These are phyloP conservation scores for Chrysanthemum makinoi DNA, from an alignment of 129 eudicot genomes.

Conservation along the genomic window DNA sequence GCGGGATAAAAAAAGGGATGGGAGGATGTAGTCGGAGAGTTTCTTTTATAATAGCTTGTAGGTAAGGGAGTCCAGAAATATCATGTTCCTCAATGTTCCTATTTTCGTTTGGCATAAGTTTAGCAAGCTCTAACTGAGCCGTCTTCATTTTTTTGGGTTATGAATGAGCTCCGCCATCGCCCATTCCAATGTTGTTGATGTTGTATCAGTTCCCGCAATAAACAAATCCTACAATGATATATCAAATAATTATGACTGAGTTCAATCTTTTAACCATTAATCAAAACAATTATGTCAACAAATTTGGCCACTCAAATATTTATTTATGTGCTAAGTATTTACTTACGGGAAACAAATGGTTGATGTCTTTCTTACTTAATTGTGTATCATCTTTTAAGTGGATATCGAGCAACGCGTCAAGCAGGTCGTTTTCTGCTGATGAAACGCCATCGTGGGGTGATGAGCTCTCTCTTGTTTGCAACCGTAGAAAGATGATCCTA, in stretches of 20 bases:
- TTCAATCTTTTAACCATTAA: background rate
- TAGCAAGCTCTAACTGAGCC: constrained; percentile 16
- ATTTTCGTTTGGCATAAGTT: constrained; percentile 13
- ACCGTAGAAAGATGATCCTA: constrained; percentile 20
- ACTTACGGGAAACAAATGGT: constrained; percentile 15
- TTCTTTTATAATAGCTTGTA: constrained; percentile 40
- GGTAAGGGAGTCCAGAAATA: constrained; percentile 35
- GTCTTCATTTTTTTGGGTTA: constrained; percentile 17
- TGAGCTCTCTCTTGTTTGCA: constrained; percentile 9
- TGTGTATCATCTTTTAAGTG: background rate
- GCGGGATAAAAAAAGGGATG: constrained; percentile 37
- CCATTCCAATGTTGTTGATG: constrained; percentile 40
- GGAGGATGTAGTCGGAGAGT: constrained; percentile 45
- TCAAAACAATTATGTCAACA: background rate
- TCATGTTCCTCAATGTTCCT: constrained; percentile 24
- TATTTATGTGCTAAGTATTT: background rate
- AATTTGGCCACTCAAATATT: background rate
- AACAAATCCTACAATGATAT: constrained; percentile 22
- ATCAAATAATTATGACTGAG: background rate
- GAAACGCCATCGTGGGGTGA: background rate
- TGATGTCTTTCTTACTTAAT: constrained; percentile 9
- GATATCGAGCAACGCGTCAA: constrained; percentile 7
- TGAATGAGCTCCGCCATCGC: constrained; percentile 36
- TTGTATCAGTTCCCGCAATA: constrained; percentile 43
- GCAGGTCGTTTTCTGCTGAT: constrained; percentile 1